Base-by-base conservation (phyloP, 2,329 filamentous ascomycete genomes). In the Tolypocladium tundrense region DNA sequence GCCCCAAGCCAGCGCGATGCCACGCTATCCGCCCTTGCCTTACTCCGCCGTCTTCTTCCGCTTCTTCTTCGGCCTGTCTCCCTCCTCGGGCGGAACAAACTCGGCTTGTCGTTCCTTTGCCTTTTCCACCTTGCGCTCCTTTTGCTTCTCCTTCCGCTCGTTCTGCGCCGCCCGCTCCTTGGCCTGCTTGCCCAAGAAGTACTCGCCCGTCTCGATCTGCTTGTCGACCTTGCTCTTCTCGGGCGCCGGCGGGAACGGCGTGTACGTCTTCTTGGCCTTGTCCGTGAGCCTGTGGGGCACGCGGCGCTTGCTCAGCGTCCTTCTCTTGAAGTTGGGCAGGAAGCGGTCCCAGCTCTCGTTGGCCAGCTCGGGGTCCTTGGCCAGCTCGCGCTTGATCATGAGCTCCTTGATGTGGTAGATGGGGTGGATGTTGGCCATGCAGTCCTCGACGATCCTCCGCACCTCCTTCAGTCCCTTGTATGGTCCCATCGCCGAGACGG, bases 181-280 rank as follows among this genome's bases (percentile, higher is more conserved):
- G 60, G 91, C 92, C 69, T 92, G 86, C 79, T 96, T 96, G 69
- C 87, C 87, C 69, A 99, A 75, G 74, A 97, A 97, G 77, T 96
- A 99, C 77, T 97, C 93, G 75, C 94, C 93, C 66, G 85, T 92
- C 79, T 99, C 94, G 77, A 99, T 96, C 81, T 99, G 93, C 74
- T 91, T 76, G 75, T 99, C 94, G 66, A 99, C 84, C 84, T 97
- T 99, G 84, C 92, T 97, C 89, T 96, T 96, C 81, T 99, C 93
- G 64, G 92, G 91, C 50, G 91, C 84, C 8, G 94, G 94, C 54
- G 94, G 94, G 86, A 99, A 99, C 11, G 94, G 93, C 63, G 95
- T 99, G 79, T 97, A 99, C 14, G 80, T 75, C 82, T 96, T 97
- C 83, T 93, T 96, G 70, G 79, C 75, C 82, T 99, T 99, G 79